Evolutionary conservation across 495 filamentous ascomycete species (phyloP).

Genomic region (Aspergillus sclerotioniger): DNA sequence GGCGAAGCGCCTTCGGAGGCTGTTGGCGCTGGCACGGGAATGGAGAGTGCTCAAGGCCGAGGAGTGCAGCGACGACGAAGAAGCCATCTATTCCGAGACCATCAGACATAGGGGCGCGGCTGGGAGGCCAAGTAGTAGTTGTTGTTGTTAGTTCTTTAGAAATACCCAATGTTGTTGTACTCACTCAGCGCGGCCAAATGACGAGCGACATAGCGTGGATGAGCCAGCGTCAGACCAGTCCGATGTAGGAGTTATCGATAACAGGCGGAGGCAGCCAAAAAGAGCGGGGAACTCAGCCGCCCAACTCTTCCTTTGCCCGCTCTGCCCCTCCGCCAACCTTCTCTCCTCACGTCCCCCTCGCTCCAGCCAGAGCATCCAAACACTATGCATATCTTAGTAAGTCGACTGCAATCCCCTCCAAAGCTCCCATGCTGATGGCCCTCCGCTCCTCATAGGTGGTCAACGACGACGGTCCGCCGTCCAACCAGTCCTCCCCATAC

Average conservation of each 20-base stretch:
- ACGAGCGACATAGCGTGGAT: background rate
- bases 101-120: no score
- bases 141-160: no score
- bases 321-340: constrained; percentile 7
- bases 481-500: constrained; percentile 86
- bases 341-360: constrained; percentile 7
- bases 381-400: constrained; percentile 48
- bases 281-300: constrained; percentile 6
- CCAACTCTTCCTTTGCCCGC: constrained; percentile 2
- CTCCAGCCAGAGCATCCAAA: constrained; percentile 12
- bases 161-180: background rate
- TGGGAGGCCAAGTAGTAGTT: no score
- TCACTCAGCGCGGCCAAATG: background rate
- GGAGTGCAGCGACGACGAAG: constrained; percentile 39
- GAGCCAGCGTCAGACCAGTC: background rate
- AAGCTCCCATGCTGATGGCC: background rate
- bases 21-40: constrained; percentile 31
- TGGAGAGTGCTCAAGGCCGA: constrained; percentile 32
- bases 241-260: constrained; percentile 21
- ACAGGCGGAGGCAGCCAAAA: constrained; percentile 12
- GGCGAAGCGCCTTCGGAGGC: constrained; percentile 5
- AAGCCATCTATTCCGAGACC: constrained; percentile 27
- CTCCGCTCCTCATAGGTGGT: constrained; percentile 55
- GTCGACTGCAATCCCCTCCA: constrained; percentile 2
- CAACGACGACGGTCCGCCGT: constrained; percentile 97